phyloP scores from a whole-genome alignment of 305 asterid species.

The Fraxinus xanthoxyloides region DNA sequence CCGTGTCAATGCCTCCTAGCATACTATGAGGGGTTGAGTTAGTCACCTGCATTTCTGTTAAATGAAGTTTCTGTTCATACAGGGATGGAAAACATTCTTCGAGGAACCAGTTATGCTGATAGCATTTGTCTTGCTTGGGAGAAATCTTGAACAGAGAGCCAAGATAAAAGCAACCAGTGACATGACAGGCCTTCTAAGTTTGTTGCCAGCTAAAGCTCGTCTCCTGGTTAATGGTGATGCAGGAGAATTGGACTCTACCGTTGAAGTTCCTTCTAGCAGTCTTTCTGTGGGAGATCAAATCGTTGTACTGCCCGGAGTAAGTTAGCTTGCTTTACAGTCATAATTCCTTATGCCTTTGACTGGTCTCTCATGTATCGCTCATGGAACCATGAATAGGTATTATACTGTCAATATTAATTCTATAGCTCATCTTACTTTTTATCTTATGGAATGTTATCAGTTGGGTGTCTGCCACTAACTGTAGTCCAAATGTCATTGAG shows the following conservation, averaged over 20 bases:
- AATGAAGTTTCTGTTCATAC: slow-evolving; percentile 29
- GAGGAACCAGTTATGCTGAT: slow-evolving; percentile 99
- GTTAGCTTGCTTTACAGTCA: slow-evolving; percentile 34
- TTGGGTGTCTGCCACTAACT: slow-evolving; percentile 10
- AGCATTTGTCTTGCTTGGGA: slow-evolving; percentile 94
- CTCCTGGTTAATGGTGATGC: slow-evolving; percentile 59
- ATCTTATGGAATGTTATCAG: slow-evolving; percentile 1
- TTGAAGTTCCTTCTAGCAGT: slow-evolving; percentile 83
- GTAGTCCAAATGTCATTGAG: background rate
- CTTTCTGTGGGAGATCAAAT: slow-evolving; percentile 93
- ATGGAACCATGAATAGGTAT: slow-evolving; percentile 7
- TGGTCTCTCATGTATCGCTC: slow-evolving; percentile 15
- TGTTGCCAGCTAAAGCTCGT: slow-evolving; percentile 96
- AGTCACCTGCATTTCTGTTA: slow-evolving; percentile 21
- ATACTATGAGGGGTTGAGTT: slow-evolving; percentile 10
- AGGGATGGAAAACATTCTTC: slow-evolving; percentile 98
- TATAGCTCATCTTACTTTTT: slow-evolving; percentile 8
- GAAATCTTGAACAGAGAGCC: slow-evolving; percentile 98
- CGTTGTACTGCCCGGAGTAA: slow-evolving; percentile 91
- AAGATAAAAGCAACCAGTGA: slow-evolving; percentile 94
- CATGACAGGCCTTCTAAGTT: slow-evolving; percentile 86
- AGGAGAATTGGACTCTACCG: slow-evolving; percentile 57
- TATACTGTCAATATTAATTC: slow-evolving; percentile 8
- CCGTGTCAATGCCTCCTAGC: background rate
- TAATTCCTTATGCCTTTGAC: slow-evolving; percentile 7